Conservation (phyloP, 1,139 yeast genomes). For the Magnusiomyces suaveolens region DNA sequence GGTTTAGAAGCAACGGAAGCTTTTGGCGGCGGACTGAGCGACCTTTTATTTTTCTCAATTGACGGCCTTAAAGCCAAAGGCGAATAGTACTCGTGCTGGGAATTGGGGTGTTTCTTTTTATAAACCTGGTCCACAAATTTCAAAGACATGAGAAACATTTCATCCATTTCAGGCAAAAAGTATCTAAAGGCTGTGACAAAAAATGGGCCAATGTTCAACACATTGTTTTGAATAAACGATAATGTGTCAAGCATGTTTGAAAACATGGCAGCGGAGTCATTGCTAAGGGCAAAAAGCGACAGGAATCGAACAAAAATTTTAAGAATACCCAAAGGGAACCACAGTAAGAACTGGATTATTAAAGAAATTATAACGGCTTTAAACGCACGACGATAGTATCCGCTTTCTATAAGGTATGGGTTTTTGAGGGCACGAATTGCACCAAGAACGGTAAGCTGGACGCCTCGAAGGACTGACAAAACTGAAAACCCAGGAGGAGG, state of each 20-base stretch:
- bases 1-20: neutral
- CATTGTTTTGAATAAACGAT: conserved; percentile 33
- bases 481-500: conserved; percentile 44
- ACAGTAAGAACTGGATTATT: conserved; percentile 33
- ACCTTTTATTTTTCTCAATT: conserved; percentile 2
- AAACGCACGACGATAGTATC: conserved; percentile 33
- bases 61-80: conserved; percentile 17
- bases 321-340: conserved; percentile 31
- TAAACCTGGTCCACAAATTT: conserved; percentile 37
- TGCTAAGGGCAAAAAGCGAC: conserved; percentile 7
- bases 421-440: conserved; percentile 43
- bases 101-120: conserved; percentile 33
- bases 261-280: conserved; percentile 6
- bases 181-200: conserved; percentile 35
- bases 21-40: neutral
- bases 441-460: conserved; percentile 45
- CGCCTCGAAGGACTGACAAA: conserved; percentile 43
- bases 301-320: conserved; percentile 17
- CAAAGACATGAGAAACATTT: conserved; percentile 27
- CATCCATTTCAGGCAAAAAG: conserved; percentile 32
- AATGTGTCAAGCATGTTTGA: conserved; percentile 23
- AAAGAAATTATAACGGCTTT: conserved; percentile 34
- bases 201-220: conserved; percentile 39
- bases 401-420: conserved; percentile 33
- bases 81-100: conserved; percentile 23